Conservation (phyloP, 257 asterid species). For the Solanum piurae region DNA sequence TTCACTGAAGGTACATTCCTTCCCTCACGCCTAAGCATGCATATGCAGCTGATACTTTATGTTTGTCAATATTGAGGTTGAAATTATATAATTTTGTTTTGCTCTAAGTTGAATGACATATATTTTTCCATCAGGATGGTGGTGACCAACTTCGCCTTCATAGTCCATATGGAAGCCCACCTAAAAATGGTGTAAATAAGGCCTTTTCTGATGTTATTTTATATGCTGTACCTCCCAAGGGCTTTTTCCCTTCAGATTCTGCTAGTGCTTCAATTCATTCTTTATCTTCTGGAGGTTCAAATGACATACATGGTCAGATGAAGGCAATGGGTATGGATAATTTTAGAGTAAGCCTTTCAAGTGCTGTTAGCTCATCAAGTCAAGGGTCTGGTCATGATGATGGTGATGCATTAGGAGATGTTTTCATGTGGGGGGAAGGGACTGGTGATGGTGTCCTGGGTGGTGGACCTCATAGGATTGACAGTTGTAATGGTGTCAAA, state of each 20-base stretch:
- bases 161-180: slow-evolving; percentile 84
- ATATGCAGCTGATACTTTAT: neutral
- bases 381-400: slow-evolving; percentile 97
- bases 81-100: neutral
- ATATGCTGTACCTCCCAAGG: slow-evolving; percentile 69
- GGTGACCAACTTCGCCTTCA: slow-evolving; percentile 57
- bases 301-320: slow-evolving; percentile 57
- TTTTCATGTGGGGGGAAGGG: slow-evolving; percentile 92
- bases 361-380: slow-evolving; percentile 96
- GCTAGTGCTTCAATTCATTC: slow-evolving; percentile 67
- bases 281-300: slow-evolving; percentile 79
- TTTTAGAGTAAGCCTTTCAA: slow-evolving; percentile 89
- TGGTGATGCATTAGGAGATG: slow-evolving; percentile 87
- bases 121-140: slow-evolving; percentile 46
- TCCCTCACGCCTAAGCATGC: neutral
- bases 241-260: slow-evolving; percentile 62
- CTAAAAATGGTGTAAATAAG: slow-evolving; percentile 61
- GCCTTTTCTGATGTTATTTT: slow-evolving; percentile 60
- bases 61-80: neutral
- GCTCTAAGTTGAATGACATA: slow-evolving; percentile 9
- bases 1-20: slow-evolving; percentile 56
- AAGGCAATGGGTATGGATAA: slow-evolving; percentile 76
- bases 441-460: slow-evolving; percentile 72
- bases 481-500: slow-evolving; percentile 33
- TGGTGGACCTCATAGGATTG: slow-evolving; percentile 57